These are phyloP conservation scores for Pleurotus cornucopiae DNA, from an alignment of 768 basidiomycete species.

Conservation along the genomic window DNA sequence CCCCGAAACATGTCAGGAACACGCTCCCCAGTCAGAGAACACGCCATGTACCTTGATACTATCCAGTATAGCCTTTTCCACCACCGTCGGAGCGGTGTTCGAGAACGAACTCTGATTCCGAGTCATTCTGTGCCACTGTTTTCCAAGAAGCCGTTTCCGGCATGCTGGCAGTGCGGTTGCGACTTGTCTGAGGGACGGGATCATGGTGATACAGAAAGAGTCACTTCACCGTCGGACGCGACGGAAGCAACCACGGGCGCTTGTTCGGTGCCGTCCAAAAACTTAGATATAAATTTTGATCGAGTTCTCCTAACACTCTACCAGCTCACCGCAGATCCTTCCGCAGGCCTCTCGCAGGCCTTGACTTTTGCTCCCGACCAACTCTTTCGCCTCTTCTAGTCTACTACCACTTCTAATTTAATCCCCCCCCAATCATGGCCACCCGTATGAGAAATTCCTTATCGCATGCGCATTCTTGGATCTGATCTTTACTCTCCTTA, in stretches of 20 bases:
- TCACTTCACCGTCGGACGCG: too few species aligned
- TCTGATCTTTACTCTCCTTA: slow-evolving; percentile 24
- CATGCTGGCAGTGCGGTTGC: too few species aligned
- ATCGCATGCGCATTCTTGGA: neutral
- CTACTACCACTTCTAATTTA: too few species aligned
- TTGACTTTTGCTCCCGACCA: neutral
- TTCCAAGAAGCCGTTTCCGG: too few species aligned
- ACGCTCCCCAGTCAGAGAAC: neutral
- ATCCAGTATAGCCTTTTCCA: slow-evolving; percentile 68
- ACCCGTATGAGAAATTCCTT: slow-evolving; percentile 34
- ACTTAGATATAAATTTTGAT: slow-evolving; percentile 1
- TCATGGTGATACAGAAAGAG: too few species aligned
- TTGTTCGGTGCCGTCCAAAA: neutral
- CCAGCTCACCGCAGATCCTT: too few species aligned
- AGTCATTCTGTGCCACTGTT: neutral
- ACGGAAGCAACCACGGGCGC: too few species aligned
- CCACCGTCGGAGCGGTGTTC: slow-evolving; percentile 22
- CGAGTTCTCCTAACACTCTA: neutral
- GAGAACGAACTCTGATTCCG: slow-evolving; percentile 3
- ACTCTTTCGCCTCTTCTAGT: neutral
- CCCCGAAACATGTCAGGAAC: slow-evolving; percentile 4
- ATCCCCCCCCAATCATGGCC: slow-evolving; percentile 31
- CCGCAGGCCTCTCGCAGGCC: neutral
- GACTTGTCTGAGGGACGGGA: too few species aligned
- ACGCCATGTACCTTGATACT: slow-evolving; percentile 57